Evolutionary conservation across 179 eudicot genomes (phyloP), one percentile per base, ranked within the genome.

Genomic region (Corrigiola litoralis): DNA sequence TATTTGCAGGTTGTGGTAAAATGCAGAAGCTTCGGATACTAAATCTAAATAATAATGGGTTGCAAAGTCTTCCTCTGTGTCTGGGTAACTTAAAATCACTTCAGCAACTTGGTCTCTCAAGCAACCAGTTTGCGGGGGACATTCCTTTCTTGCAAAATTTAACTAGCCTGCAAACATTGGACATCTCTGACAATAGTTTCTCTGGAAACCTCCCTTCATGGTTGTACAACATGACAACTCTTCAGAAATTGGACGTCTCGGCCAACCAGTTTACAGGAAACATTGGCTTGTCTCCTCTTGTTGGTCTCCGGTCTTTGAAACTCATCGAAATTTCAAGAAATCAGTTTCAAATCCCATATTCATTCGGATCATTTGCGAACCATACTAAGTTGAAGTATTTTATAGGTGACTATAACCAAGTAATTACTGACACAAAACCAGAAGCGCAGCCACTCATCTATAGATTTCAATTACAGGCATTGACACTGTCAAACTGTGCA

Each of bases 351-450:
- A 52, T 61, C 6, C 53, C 44, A 3, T 9, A 18, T 31, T 32
- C 63, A 31, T 56, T 67, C 56, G 17, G 27, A 13, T 8, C 44
- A 12, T 67, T 67, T 33, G 33, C 56, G 4, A 67, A 67, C 33
- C 63, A 56, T 44, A 45, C 45, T 13, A 54, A 67, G 8, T 25
- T 66, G 20, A 44, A 66, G 32, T 20, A 6, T 3, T 53, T 66
- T 42, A 0, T 18, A 20, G 61, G 29, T 11, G 53, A 66, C 5
- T 31, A 17, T 0, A 66, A 66, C 34, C 23, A 28, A 28, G 28
- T 66, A 18, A 23, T 66, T 31, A 0, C 8, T 18, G 56, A 12
- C 2, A 1, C 21, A n/a, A 4, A 9, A 2, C 1, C 6, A 0
- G 14, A 18, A 18, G 5, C 18, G 3, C 58, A 20, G 12, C 34